Evolutionary conservation across 257 asterid genomes (phyloP), one percentile per base, ranked within the genome.

Genomic region (Misopates orontium): DNA sequence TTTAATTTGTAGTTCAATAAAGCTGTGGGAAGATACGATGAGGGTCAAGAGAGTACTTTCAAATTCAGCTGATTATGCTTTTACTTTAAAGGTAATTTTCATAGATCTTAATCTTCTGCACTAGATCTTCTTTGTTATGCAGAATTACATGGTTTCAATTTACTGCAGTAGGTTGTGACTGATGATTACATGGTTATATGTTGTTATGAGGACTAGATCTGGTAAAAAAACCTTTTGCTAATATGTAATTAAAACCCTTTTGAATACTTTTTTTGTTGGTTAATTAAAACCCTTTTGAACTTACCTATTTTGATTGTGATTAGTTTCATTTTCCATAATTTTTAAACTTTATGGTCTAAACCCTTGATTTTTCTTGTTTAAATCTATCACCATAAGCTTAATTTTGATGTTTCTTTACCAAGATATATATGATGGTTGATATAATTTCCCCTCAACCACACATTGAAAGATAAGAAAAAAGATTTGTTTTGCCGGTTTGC

Each of bases 1-100:
- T 36, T 3, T 3, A 4, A 3, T 55, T 40, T 62, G 91, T 72
- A 74, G 96, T 89, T 89, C 96, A 89, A 87, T 82, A 83, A 81
- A 77, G 87, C 85, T 83, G 96, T 87, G 96, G 96, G 89, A 89
- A 75, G 93, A 87, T 85, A 81, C 39, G 76, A 68, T 10, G 28
- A 76, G 65, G 73, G 66, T 60, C 84, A 70, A 7, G 44, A 36
- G 42, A 23, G 36, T 2, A 28, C 7, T 19, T 73, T 68, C 75
- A 28, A 9, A 11, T 57, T 50, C 11, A 5, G 11, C 57, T 11
- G 36, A 23, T 58, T 4, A 31, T 10, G 11, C 15, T 18, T 52
- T 39, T 61, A 66, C 48, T 39, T 4, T 9, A 36, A 51, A 59
- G 75, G 56, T 75, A 59, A 6, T 22, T 28, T 31, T 12, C 45